Base-by-base conservation (phyloP, 163 green algal species). In the Volvox carteri region DNA sequence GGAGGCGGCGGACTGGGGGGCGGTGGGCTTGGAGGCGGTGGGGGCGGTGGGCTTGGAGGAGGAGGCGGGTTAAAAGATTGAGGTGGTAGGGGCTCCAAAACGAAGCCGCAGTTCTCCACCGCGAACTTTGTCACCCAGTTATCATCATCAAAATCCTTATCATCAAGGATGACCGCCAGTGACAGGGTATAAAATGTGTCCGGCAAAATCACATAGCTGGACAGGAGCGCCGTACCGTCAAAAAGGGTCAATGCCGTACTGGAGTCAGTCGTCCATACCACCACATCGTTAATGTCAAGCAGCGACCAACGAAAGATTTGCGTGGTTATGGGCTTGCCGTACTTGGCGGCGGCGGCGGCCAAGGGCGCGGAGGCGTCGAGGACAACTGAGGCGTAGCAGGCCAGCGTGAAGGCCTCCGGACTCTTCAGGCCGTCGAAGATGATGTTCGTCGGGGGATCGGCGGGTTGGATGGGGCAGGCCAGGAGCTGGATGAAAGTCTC, bases 401-500 rank as follows among this genome's bases (percentile, higher is more conserved):
- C 74, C 5, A 81, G 46, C 25, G 74, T 81, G 74, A 81, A 81
- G 44, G 74, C 9, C 46, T 81, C 74, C 6, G 74, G 74, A 46
- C 74, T 81, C 6, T 25, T 4, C 7, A 67, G 4, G 46, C 28
- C 46, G 44, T 81, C 46, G 28, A 81, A 81, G 44, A 33, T 9
- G 28, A 81, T 52, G 4, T 44, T 25, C 8, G 44, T 7, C 3
- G 25, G 44, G 41, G 74, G 74, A 35, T 67, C n/a, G 2, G 74
- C 74, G 2, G 74, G 74, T 46, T 81, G 44, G 74, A 81, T 81
- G 44, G 74, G 44, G 74, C 74, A 81, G 33, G 11, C 28, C 14
- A 81, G 74, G 8, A 81, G 33, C 46, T 81, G 74, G 16, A 81
- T 44, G 74, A 81, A 81, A n/a, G 74, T 81, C 25, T 30, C 25